A percentile compares a stretch with the other conserved stretches of the same genome.
Conservation (phyloP, 2,329 filamentous ascomycete species). For the Lecanosticta acicola region DNA sequence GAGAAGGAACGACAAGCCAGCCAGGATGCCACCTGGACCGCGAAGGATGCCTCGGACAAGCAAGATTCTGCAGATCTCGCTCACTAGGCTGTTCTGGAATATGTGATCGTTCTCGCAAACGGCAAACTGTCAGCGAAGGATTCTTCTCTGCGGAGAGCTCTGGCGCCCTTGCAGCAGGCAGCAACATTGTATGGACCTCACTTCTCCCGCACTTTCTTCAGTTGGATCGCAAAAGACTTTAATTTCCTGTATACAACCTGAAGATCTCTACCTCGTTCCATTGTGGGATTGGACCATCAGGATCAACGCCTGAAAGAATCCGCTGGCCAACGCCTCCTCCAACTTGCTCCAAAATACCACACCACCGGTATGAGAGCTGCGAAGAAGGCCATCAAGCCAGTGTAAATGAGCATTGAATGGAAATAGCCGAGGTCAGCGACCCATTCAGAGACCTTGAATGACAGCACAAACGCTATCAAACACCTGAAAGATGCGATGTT, state of each 20-base stretch:
- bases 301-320: constrained; percentile 5
- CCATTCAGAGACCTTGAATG: constrained; percentile 27
- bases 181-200: not conserved
- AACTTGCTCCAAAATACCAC: constrained; percentile 20
- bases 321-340: constrained; percentile 22
- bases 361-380: constrained; percentile 25
- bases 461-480: constrained; percentile 28
- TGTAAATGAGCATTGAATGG: constrained; percentile 27
- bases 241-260: no score
- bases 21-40: no score
- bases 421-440: constrained; percentile 26
- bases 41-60: no score
- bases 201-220: not conserved
- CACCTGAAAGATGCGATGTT: constrained; percentile 31
- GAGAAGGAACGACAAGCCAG: constrained; percentile 1
- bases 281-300: no score
- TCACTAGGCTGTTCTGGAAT: not conserved
- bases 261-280: no score
- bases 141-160: no score
- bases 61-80: not conserved
- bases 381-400: constrained; percentile 24
- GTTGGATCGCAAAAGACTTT: no score
- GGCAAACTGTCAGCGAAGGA: no score
- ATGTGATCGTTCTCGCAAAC: no score
- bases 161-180: not conserved